These are phyloP conservation scores for Allomyces javanicus DNA, from an alignment of 192 early-diverging fungal species.

Conservation along the genomic window DNA sequence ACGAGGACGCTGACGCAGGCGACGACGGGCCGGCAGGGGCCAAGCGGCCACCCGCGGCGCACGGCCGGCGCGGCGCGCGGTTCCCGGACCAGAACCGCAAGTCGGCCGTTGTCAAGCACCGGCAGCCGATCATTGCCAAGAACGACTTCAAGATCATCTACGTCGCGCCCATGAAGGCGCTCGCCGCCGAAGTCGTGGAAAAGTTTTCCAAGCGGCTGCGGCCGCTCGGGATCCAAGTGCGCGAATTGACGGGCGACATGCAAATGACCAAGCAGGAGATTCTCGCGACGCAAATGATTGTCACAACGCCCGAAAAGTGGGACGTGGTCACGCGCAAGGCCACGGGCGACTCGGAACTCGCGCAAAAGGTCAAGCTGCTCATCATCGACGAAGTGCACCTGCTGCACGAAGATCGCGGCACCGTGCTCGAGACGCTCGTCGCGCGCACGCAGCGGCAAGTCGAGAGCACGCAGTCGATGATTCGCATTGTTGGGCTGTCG, in stretches of 20 bases:
- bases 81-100: not conserved
- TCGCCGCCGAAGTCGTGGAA: conserved; percentile 83
- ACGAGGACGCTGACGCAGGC: too few relatives aligned
- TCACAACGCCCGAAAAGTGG: conserved; percentile 99
- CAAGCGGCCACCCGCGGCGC: too few relatives aligned
- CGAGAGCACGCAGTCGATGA: conserved; percentile 81
- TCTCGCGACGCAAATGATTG: conserved; percentile 83
- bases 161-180: conserved; percentile 94
- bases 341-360: conserved; percentile 81
- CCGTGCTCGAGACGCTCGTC: conserved; percentile 90
- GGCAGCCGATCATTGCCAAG: conserved; percentile 40
- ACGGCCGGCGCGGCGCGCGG: not conserved
- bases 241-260: conserved; percentile 95
- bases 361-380: conserved; percentile 71
- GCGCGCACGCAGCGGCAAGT: conserved; percentile 81
- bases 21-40: too few relatives aligned
- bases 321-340: conserved; percentile 96
- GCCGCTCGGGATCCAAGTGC: conserved; percentile 67
- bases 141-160: conserved; percentile 97
- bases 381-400: conserved; percentile 98
- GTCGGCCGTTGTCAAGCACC: not conserved
- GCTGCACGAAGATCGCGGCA: conserved; percentile 86
- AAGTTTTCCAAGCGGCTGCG: conserved; percentile 72
- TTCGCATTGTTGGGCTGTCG: conserved; percentile 89
- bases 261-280: conserved; percentile 93